phyloP scores from a whole-genome alignment of 164 flowering plant species.

The Piper longum region DNA sequence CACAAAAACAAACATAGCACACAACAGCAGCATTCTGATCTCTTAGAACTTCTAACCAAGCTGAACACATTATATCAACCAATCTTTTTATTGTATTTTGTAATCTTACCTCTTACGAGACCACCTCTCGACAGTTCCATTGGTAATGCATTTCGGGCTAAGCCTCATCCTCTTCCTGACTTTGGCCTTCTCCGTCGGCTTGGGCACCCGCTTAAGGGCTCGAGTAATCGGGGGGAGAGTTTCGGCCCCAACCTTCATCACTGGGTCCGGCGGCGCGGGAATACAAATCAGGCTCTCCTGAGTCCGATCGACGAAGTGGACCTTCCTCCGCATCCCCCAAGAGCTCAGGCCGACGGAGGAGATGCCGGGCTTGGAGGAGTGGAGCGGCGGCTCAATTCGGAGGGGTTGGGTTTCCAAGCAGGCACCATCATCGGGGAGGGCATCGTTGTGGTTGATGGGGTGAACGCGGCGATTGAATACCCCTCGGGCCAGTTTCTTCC shows the following conservation, averaged over 20 bases:
- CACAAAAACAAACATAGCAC: neutral
- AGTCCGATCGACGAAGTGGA: constrained; percentile 27
- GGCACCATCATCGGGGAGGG: neutral
- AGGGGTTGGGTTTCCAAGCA: neutral
- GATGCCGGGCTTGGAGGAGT: constrained; percentile 6
- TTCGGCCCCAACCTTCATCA: neutral
- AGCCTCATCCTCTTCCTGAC: constrained; percentile 43
- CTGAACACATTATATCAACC: neutral
- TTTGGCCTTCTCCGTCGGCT: constrained; percentile 1
- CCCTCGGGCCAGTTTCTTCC: neutral
- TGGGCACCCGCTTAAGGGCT: constrained; percentile 21
- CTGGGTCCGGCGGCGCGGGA: neutral
- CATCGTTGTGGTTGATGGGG: neutral
- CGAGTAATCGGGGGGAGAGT: neutral
- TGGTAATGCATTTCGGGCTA: neutral
- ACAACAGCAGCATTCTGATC: neutral
- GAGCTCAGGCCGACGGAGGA: constrained; percentile 23
- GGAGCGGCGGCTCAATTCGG: neutral
- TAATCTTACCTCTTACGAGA: neutral
- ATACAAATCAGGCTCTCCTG: constrained; percentile 4
- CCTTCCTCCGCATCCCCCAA: constrained; percentile 48
- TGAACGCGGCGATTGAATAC: neutral
- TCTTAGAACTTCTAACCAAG: neutral
- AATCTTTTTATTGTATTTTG: neutral
- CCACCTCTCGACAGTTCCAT: neutral